phyloP scores from a whole-genome alignment of 805 yeast genomes.

The Saccharomycopsis lassenensis region DNA sequence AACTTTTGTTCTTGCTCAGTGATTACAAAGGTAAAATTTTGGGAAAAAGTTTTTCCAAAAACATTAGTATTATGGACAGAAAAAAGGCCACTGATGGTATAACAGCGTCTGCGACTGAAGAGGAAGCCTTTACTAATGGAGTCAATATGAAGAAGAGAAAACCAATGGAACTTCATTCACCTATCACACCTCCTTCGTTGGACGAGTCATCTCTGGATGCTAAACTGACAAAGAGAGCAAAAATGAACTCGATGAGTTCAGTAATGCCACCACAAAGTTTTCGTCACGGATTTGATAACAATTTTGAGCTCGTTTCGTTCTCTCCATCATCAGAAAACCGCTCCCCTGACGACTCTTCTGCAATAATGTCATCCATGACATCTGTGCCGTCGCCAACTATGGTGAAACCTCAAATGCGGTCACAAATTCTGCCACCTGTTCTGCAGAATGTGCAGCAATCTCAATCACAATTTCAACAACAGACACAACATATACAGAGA shows the following conservation, averaged over 20 bases:
- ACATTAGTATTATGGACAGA: slow-evolving; percentile 89
- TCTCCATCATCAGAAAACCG: slow-evolving; percentile 13
- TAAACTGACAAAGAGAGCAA: slow-evolving; percentile 1
- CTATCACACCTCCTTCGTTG: slow-evolving; percentile 15
- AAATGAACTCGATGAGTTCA: too few relatives aligned
- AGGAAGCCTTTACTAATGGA: background rate
- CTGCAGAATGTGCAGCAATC: too few relatives aligned
- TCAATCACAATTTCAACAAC: slow-evolving; percentile 10
- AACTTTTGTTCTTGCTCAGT: slow-evolving; percentile 54
- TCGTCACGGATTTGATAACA: too few relatives aligned
- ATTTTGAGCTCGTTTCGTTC: slow-evolving; percentile 2
- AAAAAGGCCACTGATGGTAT: slow-evolving; percentile 44
- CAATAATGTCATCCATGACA: slow-evolving; percentile 11
- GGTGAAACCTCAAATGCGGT: too few relatives aligned
- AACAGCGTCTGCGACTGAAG: slow-evolving; percentile 14
- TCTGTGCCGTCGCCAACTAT: slow-evolving; percentile 9
- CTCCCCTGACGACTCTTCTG: slow-evolving; percentile 16
- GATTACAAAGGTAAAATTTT: slow-evolving; percentile 49
- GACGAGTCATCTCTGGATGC: slow-evolving; percentile 10
- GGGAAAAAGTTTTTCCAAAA: slow-evolving; percentile 59
- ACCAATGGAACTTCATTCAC: slow-evolving; percentile 6
- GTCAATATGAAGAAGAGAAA: slow-evolving; percentile 5
- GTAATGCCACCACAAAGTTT: too few relatives aligned
- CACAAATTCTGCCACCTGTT: too few relatives aligned
- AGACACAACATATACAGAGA: background rate